phyloP scores from a whole-genome alignment of 306 rosid genomes.

The Fragaria ananassa region DNA sequence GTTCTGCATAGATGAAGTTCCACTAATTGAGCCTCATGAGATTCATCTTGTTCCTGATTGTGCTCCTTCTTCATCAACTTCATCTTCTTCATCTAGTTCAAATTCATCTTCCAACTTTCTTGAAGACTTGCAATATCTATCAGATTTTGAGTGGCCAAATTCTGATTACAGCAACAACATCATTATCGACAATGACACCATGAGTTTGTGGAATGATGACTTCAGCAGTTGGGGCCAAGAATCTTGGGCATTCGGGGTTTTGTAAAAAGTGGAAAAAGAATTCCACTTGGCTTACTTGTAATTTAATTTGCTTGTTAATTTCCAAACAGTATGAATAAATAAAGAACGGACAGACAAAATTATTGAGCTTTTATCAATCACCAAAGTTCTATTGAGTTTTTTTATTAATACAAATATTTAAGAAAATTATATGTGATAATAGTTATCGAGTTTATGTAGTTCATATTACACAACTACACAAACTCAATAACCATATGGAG shows the following conservation, averaged over 20 bases:
- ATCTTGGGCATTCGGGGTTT: conserved; percentile 44
- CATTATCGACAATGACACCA: neutral
- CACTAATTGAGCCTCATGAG: conserved; percentile 44
- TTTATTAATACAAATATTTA: too few relatives aligned
- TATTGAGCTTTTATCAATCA: too few relatives aligned
- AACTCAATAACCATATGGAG: too few relatives aligned
- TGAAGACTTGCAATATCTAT: conserved; percentile 45
- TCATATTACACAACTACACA: too few relatives aligned
- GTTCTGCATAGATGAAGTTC: conserved; percentile 66
- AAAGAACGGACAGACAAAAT: neutral
- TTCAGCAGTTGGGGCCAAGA: conserved; percentile 57
- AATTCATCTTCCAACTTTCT: conserved; percentile 38
- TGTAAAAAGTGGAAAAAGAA: conserved; percentile 13
- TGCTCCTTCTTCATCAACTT: conserved; percentile 35
- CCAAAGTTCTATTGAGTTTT: too few relatives aligned
- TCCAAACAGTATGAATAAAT: conserved; percentile 9
- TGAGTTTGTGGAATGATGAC: conserved; percentile 62
- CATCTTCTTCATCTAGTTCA: conserved; percentile 37
- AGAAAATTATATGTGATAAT: too few relatives aligned
- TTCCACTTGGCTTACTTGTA: conserved; percentile 18
- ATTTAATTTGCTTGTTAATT: conserved; percentile 36
- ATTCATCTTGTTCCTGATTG: conserved; percentile 29
- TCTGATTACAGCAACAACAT: conserved; percentile 13
- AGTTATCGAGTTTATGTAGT: too few relatives aligned
- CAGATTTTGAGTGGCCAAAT: conserved; percentile 56